A percentile compares a stretch with the other conserved stretches of the same genome.
These are phyloP conservation scores for Paramecium octaurelia DNA, from an alignment of 73 alveolate genomes.

Conservation along the genomic window DNA sequence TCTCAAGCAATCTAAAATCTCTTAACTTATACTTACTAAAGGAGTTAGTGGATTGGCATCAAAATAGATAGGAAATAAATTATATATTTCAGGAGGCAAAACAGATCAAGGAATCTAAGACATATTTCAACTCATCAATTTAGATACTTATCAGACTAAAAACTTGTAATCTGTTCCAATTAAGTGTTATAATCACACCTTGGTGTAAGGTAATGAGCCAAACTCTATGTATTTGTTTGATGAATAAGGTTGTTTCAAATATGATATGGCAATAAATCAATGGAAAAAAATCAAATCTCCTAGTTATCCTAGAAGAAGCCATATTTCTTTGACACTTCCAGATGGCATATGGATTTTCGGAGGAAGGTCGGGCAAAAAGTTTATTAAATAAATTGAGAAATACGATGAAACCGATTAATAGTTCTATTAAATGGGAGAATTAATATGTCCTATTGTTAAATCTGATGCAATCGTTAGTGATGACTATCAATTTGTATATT, in stretches of 20 bases:
- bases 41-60: conserved; percentile 32
- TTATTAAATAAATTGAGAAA: conserved; percentile 14
- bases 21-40: conserved; percentile 28
- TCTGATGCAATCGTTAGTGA: conserved; percentile 37
- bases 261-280: not conserved
- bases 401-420: conserved; percentile 33
- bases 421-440: conserved; percentile 10
- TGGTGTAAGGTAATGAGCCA: not conserved
- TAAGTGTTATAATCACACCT: not conserved
- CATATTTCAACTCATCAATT: not conserved
- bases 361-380: conserved; percentile 10
- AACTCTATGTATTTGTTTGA: not conserved
- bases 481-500: conserved; percentile 13
- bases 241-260: conserved; percentile 16
- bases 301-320: not conserved
- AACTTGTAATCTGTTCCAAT: not conserved
- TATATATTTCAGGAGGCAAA: conserved; percentile 46
- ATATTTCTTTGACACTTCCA: not conserved
- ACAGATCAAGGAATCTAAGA: conserved; percentile 24
- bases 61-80: not conserved
- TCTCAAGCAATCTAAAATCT: not conserved
- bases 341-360: conserved; percentile 51
- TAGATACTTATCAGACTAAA: not conserved
- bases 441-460: not conserved
- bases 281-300: conserved; percentile 16